A percentile compares a stretch with the other conserved stretches of the same genome.
Evolutionary conservation across 345 rosid genomes (phyloP).

Genomic region (Bruguiera sexangula): DNA sequence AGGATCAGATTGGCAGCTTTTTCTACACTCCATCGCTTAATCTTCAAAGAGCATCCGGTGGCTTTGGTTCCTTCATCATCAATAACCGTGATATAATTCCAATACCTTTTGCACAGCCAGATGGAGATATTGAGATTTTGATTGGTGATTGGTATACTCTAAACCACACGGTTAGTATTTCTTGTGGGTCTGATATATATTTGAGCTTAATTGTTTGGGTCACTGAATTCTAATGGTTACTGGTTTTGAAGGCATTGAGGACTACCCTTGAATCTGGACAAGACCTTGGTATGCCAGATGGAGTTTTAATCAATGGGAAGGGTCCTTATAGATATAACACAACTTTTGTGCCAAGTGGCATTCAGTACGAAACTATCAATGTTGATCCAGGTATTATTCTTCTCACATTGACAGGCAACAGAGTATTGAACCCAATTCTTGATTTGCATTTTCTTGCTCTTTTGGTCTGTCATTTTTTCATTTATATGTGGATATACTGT

Average conservation of each 20-base stretch:
- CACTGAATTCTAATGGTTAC: conserved; percentile 11
- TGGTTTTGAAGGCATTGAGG: conserved; percentile 58
- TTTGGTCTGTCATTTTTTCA: neutral
- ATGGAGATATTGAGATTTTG: conserved; percentile 58
- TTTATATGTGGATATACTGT: too few species aligned
- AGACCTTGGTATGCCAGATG: conserved; percentile 94
- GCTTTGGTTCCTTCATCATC: conserved; percentile 73
- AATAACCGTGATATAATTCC: conserved; percentile 56
- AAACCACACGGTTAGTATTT: conserved; percentile 65
- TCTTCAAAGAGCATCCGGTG: conserved; percentile 91
- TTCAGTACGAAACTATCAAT: conserved; percentile 54
- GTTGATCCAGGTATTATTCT: conserved; percentile 67
- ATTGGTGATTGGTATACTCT: conserved; percentile 90
- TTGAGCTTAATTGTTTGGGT: neutral
- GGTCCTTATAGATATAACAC: conserved; percentile 80
- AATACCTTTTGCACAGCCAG: conserved; percentile 78
- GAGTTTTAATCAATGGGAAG: conserved; percentile 92
- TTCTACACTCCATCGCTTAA: conserved; percentile 80
- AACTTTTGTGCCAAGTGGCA: conserved; percentile 73
- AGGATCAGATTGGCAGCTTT: conserved; percentile 95
- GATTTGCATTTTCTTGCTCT: neutral
- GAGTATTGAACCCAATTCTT: neutral
- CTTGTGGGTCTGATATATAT: neutral
- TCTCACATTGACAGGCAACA: neutral
- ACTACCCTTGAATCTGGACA: conserved; percentile 66